These are phyloP conservation scores for Pyricularia sp. DNA, from an alignment of 2,329 filamentous ascomycete species.

Conservation along the genomic window DNA sequence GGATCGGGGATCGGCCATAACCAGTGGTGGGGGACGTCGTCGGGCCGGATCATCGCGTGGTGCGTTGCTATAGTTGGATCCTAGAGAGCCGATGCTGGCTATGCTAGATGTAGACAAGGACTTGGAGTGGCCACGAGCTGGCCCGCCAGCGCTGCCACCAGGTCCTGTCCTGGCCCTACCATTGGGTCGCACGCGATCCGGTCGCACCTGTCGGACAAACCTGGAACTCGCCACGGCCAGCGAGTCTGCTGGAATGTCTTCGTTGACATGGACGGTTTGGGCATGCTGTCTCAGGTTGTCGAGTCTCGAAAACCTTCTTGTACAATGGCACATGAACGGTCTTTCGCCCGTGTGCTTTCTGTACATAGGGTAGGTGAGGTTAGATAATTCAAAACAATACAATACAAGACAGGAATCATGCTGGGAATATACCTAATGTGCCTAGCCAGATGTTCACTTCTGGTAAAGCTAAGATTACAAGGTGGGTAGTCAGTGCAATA, in stretches of 20 bases:
- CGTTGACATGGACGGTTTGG: constrained; percentile 94
- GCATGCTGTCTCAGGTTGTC: constrained; percentile 96
- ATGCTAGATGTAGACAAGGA: constrained; percentile 82
- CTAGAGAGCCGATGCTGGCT: constrained; percentile 56
- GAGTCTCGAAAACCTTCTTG: constrained; percentile 81
- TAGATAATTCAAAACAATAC: constrained; percentile 8
- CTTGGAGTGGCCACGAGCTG: constrained; percentile 75
- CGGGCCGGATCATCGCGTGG: constrained; percentile 53
- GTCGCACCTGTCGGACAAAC: constrained; percentile 86
- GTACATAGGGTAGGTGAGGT: constrained; percentile 9
- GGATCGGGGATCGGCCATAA: constrained; percentile 68
- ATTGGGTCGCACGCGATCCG: constrained; percentile 70
- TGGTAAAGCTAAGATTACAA: constrained; percentile 88
- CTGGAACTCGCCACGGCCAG: constrained; percentile 85
- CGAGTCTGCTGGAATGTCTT: constrained; percentile 90
- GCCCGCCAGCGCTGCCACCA: constrained; percentile 60
- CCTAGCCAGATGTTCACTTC: constrained; percentile 88
- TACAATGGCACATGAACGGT: constrained; percentile 94
- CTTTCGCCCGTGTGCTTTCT: constrained; percentile 97
- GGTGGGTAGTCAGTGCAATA: constrained; percentile 94
- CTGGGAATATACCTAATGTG: constrained; percentile 64
- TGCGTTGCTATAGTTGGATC: constrained; percentile 33
- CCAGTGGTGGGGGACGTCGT: constrained; percentile 68
- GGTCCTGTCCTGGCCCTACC: constrained; percentile 70
- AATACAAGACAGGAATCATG: too few relatives aligned